These are phyloP conservation scores for Phaeophleospora eucalypticola DNA, from an alignment of 2,329 filamentous ascomycete species.

Conservation along the genomic window DNA sequence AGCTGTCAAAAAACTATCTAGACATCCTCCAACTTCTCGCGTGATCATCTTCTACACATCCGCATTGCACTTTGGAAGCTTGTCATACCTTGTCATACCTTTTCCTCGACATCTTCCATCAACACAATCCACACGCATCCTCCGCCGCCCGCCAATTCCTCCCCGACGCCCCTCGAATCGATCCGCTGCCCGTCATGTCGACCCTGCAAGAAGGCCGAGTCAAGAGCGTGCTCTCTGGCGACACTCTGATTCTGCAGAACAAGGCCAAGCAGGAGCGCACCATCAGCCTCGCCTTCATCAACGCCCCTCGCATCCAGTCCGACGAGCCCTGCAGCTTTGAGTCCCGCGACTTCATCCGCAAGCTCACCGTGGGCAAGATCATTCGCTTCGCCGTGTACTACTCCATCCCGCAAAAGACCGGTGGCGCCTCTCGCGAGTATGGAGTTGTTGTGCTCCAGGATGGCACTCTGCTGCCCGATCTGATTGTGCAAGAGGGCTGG, in stretches of 20 bases:
- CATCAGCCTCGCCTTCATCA: constrained; percentile 87
- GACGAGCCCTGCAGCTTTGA: constrained; percentile 77
- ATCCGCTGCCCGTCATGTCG: constrained; percentile 18
- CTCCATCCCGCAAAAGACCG: constrained; percentile 64
- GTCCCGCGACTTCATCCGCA: constrained; percentile 87
- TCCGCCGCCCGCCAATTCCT: background rate
- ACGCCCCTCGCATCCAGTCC: constrained; percentile 62
- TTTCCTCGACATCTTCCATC: background rate
- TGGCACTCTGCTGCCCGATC: constrained; percentile 73
- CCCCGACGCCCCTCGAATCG: background rate
- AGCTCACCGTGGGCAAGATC: constrained; percentile 77
- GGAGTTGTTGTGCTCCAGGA: constrained; percentile 73
- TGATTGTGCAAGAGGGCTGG: constrained; percentile 84
- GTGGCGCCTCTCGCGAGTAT: constrained; percentile 72
- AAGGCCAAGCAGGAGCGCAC: constrained; percentile 79
- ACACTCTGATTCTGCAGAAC: constrained; percentile 81
- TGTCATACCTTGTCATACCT: no score
- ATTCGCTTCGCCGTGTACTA: constrained; percentile 84
- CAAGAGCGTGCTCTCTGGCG: constrained; percentile 91
- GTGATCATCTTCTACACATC: no score
- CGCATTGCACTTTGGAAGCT: no score
- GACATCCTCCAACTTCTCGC: no score
- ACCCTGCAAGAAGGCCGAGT: constrained; percentile 64
- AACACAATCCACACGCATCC: background rate
- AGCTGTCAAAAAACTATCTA: no score